Percentiles rank a stretch among this genome's conserved stretches.
Conservation (phyloP, 2,329 filamentous ascomycete species). For the Myriosclerotinia curreyana region DNA sequence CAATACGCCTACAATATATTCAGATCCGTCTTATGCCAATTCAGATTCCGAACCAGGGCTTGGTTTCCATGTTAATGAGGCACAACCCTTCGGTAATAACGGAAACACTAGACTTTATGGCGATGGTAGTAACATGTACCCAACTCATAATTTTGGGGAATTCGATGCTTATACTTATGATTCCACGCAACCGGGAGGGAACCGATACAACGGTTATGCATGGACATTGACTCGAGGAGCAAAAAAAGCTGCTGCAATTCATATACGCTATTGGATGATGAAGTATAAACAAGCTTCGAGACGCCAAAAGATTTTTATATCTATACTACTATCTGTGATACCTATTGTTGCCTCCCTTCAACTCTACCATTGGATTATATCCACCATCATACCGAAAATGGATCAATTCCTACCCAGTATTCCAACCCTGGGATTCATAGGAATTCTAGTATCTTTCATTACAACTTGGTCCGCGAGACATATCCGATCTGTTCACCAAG, state of each 20-base stretch:
- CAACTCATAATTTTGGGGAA: slow-evolving; percentile 8
- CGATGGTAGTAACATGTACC: slow-evolving; percentile 3
- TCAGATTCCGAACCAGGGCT: neutral
- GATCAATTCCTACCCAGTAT: slow-evolving; percentile 20
- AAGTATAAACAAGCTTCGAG: neutral
- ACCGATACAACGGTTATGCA: slow-evolving; percentile 15
- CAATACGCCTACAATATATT: neutral
- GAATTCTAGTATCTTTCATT: slow-evolving; percentile 28
- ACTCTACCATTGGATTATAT: slow-evolving; percentile 1
- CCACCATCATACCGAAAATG: neutral
- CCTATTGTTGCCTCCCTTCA: neutral
- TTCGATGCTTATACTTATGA: slow-evolving; percentile 20
- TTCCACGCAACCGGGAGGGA: slow-evolving; percentile 24
- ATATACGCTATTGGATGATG: neutral
- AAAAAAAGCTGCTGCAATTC: neutral
- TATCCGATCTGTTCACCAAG: neutral
- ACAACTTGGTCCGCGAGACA: slow-evolving; percentile 29
- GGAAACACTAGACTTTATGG: slow-evolving; percentile 2
- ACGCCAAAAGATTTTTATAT: neutral
- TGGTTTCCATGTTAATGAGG: slow-evolving; percentile 3
- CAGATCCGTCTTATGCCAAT: slow-evolving; percentile 3
- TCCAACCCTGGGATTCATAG: slow-evolving; percentile 30
- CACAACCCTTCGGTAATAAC: neutral
- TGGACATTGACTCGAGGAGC: neutral
- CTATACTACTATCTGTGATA: neutral